Percentiles rank a stretch among this genome's conserved stretches.
Evolutionary conservation across 2,329 filamentous ascomycete species (phyloP).

Genomic region (Fusarium mundagurra): DNA sequence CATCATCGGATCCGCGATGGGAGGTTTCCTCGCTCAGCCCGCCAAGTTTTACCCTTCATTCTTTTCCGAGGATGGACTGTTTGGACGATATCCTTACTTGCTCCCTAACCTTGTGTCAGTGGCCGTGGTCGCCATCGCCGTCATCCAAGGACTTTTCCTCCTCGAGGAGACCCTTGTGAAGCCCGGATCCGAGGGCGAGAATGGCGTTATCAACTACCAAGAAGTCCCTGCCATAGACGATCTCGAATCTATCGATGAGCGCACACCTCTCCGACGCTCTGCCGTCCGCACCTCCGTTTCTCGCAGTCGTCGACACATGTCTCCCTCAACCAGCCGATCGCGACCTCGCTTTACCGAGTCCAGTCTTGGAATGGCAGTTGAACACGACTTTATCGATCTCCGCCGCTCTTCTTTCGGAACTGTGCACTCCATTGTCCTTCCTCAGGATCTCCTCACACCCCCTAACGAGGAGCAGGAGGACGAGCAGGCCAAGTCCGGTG

Average conservation of each 20-base stretch:
- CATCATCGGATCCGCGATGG: conserved; percentile 86
- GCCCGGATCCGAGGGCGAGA: background rate
- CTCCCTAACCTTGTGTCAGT: conserved; percentile 63
- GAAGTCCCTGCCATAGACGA: conserved; percentile 35
- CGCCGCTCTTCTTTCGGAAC: conserved; percentile 53
- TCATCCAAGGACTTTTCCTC: conserved; percentile 71
- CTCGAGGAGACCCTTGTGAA: conserved; percentile 57
- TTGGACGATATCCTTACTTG: conserved; percentile 72
- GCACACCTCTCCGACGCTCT: conserved; percentile 30
- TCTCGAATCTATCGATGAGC: conserved; percentile 31
- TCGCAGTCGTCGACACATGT: conserved; percentile 23
- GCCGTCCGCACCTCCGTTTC: conserved; percentile 23
- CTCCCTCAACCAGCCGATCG: conserved; percentile 27
- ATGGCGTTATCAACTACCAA: conserved; percentile 24
- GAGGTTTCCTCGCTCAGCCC: conserved; percentile 75
- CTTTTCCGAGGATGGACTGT: conserved; percentile 53
- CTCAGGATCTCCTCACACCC: conserved; percentile 32
- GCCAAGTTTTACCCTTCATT: conserved; percentile 76
- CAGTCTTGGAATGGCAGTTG: conserved; percentile 32
- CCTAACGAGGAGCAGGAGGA: conserved; percentile 22
- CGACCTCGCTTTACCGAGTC: conserved; percentile 36
- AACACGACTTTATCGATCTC: conserved; percentile 38
- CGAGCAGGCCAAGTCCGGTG: conserved; percentile 15
- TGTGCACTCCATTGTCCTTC: conserved; percentile 52
- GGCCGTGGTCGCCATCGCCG: conserved; percentile 69